Base-by-base conservation (phyloP, 2,329 filamentous ascomycete genomes). In the Fusarium hainanense region DNA sequence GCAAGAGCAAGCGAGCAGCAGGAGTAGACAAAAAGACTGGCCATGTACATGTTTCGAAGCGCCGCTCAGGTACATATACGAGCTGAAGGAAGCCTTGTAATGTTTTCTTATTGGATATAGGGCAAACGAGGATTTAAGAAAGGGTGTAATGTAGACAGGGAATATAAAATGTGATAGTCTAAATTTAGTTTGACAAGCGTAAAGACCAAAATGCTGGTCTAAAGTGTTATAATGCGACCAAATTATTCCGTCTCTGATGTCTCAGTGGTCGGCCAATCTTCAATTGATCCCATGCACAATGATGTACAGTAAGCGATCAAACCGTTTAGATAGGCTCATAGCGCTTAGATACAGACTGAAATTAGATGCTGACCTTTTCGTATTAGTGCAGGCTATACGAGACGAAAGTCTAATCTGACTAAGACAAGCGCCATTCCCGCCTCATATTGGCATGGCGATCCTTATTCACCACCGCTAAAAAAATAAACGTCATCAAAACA, bases 341-440 rank as follows among this genome's bases (percentile, higher is more conserved):
- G n/a, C 52, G 52, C 42, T 21, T 55, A 48, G 32, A 61, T 61
- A 52, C 25, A 32, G 41, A 8, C 14, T 6, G 44, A 60, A 37
- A 46, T 37, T 42, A 50, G 27, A 13, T 25, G 30, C 20, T 41
- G 34, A 54, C 57, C 37, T 5, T 54, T 63, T 62, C 2, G 59
- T 54, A 34, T 14, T 63, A 63, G 59, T 46, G 59, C 27, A 46
- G 32, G n/a, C 13, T n/a, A 61, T 12, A 54, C 56, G 47, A 54
- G 49, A 48, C 63, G 49, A 63, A 20, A 47, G 23, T 18, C 34
- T 60, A 25, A 37, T 32, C 20, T 56, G 42, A 57, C 32, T 63
- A 44, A 16, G 32, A 37, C 25, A 51, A 64, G 54, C 54, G 46
- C 43, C 54, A 49, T 40, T 48, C 34, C 48, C 42, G 48, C 47